phyloP scores from a whole-genome alignment of 257 asterid genomes.

The Przewalskia tangutica region DNA sequence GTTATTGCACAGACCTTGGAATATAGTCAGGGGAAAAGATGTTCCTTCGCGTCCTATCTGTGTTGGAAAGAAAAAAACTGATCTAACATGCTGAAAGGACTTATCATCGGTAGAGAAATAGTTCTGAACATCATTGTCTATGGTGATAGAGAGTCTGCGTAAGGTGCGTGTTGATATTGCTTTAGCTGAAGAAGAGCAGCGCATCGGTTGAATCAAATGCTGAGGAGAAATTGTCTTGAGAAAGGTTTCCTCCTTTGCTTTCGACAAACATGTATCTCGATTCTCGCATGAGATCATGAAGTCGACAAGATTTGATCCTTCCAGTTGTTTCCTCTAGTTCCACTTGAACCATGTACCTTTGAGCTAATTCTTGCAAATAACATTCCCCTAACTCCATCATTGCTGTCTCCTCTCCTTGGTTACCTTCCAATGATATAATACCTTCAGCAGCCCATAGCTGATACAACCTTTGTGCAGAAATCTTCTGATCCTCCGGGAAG shows the following conservation, averaged over 20 bases:
- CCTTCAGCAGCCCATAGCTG: conserved; percentile 61
- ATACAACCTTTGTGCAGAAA: conserved; percentile 39
- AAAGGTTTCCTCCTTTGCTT: conserved; percentile 46
- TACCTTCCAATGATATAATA: conserved; percentile 21
- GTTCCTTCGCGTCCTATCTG: conserved; percentile 11
- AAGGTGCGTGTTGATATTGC: conserved; percentile 16
- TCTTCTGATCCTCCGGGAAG: conserved; percentile 39
- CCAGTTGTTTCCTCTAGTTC: conserved; percentile 31
- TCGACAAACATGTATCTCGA: conserved; percentile 41
- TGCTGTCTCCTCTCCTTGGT: conserved; percentile 22
- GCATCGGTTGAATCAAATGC: conserved; percentile 15
- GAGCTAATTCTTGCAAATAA: conserved; percentile 32
- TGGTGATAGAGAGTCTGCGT: conserved; percentile 34
- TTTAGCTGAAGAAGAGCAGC: conserved; percentile 25
- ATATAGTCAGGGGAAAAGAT: conserved; percentile 16
- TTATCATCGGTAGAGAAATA: conserved; percentile 37
- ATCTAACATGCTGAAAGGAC: conserved; percentile 26
- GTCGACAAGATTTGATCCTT: conserved; percentile 34
- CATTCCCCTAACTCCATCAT: conserved; percentile 34
- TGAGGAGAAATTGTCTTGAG: conserved; percentile 21
- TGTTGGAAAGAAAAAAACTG: conserved; percentile 49
- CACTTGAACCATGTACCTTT: conserved; percentile 51
- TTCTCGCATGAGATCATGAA: conserved; percentile 54
- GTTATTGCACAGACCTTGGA: conserved; percentile 27
- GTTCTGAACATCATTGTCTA: conserved; percentile 24